These are phyloP conservation scores for Wallacemonas rigidus DNA, from an alignment of 208 protist genomes.

Conservation along the genomic window DNA sequence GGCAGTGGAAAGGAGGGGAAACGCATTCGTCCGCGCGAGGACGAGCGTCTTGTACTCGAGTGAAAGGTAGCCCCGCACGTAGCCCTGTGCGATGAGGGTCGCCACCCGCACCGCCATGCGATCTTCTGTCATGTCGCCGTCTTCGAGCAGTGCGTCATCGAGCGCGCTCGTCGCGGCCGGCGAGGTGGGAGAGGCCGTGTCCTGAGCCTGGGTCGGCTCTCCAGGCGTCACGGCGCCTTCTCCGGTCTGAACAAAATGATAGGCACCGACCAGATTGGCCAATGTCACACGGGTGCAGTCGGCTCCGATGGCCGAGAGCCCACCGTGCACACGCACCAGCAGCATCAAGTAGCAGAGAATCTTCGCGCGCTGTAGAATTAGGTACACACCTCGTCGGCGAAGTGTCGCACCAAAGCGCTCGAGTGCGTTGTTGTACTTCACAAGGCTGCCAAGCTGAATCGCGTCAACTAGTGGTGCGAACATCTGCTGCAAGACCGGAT, in stretches of 20 bases:
- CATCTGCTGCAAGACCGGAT: conserved; percentile 46
- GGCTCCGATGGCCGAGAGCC: conserved; percentile 40
- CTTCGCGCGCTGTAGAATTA: conserved; percentile 62
- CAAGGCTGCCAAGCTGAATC: conserved; percentile 55
- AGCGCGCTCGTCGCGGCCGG: background rate
- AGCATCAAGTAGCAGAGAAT: conserved; percentile 67
- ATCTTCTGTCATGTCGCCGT: conserved; percentile 51
- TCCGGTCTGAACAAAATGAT: conserved; percentile 28
- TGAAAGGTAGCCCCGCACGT: conserved; percentile 80
- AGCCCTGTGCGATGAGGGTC: conserved; percentile 68
- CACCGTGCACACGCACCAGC: conserved; percentile 59
- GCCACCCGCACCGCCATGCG: conserved; percentile 71
- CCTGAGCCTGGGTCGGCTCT: background rate
- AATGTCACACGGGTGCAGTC: conserved; percentile 80
- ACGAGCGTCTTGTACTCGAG: conserved; percentile 85
- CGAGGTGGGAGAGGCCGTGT: background rate
- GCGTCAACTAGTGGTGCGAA: conserved; percentile 50
- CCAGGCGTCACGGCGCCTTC: conserved; percentile 18
- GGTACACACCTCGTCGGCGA: conserved; percentile 73
- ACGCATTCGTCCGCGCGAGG: conserved; percentile 67
- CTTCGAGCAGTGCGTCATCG: conserved; percentile 15
- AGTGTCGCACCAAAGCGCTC: conserved; percentile 45
- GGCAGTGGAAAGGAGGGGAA: conserved; percentile 38
- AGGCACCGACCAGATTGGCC: conserved; percentile 51
- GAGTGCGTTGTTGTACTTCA: conserved; percentile 47